Evolutionary conservation across 164 flowering plant genomes (phyloP), one percentile per base, ranked within the genome.

Genomic region (Vitis rotundifolia): DNA sequence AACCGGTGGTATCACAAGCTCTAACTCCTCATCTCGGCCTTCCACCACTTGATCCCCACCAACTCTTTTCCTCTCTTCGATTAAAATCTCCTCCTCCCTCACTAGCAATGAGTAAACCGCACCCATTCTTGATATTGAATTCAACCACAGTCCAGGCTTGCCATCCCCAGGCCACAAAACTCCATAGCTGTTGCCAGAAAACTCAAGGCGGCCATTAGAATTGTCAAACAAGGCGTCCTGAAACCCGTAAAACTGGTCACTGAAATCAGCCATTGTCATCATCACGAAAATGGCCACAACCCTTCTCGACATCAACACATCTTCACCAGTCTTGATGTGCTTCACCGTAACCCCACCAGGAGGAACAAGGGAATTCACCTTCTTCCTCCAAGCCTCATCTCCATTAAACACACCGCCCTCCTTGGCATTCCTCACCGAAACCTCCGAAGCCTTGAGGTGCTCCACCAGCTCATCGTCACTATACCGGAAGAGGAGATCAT

Each of bases 1-100:
- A 2, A 95, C 92, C 3, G 99, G 98, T 1, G 97, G 96, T 0
- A 88, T 73, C 71, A 88, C 90, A 12, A 95, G 88, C 73, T 90
- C 92, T 26, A 92, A 57, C 22, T 86, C 88, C 65, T 89, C 97
- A 70, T 91, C 91, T 68, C 90, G 75, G 2, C 61, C 76, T 2
- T 44, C 62, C 3, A n/a, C 47, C 28, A 50, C 37, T 7, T 13
- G 67, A 9, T 14, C 63, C 11, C 57, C 79, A 57, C 66, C 72
- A 31, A 31, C 0, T 31, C 44, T 31, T 31, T 22, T 31, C 44
- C 44, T 31, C 6, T 31, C 44, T 31, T 31, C 7, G 7, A 31
- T 31, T 3, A 31, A 31, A 31, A 31, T 31, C 44, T 31, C 44
- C 44, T 31, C 44, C 44, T 31, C 44, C 44, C 44, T 31, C 6